These are phyloP conservation scores for Fagopyrum homotropicum DNA, from an alignment of 148 eudicot species.

Conservation along the genomic window DNA sequence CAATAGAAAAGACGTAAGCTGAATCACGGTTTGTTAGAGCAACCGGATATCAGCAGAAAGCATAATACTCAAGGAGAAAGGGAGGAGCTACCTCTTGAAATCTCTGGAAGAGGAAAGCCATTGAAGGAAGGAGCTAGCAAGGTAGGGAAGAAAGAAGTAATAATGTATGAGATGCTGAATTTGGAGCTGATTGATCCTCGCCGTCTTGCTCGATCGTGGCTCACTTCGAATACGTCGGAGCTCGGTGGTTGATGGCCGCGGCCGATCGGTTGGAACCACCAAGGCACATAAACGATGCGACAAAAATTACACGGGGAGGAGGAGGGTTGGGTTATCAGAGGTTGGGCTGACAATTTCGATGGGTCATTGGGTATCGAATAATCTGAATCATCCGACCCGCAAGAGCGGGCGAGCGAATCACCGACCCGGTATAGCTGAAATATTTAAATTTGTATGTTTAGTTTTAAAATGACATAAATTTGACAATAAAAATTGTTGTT, in stretches of 20 bases:
- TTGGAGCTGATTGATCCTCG: not conserved
- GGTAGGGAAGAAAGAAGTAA: not conserved
- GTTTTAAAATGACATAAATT: no score
- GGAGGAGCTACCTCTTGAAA: constrained; percentile 52
- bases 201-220: not conserved
- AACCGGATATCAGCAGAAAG: not conserved
- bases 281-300: not conserved
- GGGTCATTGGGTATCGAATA: no score
- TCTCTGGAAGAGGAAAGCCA: constrained; percentile 64
- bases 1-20: not conserved
- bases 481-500: no score
- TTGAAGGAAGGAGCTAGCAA: constrained; percentile 9
- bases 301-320: not conserved
- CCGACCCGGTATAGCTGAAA: no score
- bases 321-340: not conserved
- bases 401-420: no score
- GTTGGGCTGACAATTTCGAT: not conserved
- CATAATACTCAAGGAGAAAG: not conserved
- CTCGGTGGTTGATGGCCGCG: not conserved
- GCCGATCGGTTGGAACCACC: not conserved
- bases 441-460: no score
- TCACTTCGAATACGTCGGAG: not conserved
- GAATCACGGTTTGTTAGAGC: not conserved
- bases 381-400: no score
- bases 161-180: not conserved